phyloP scores from a whole-genome alignment of 768 basidiomycete species.

The Ramaria sp. region DNA sequence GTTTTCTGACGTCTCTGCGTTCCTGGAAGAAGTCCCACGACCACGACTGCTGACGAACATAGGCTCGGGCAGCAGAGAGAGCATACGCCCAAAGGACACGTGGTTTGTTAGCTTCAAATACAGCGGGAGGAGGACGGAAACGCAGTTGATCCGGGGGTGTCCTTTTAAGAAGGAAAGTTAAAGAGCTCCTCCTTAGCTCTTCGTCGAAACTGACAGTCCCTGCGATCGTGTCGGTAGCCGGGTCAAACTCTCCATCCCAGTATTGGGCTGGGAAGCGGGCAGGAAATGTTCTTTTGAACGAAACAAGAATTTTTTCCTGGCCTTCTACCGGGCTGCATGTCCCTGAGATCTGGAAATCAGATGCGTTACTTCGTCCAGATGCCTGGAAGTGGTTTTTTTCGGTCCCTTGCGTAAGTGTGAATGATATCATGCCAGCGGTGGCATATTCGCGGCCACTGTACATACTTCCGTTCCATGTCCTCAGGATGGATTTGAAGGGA shows the following conservation, averaged over 20 bases:
- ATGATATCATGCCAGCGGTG: too few species aligned
- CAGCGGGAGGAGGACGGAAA: slow-evolving; percentile 19
- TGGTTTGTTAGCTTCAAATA: slow-evolving; percentile 17
- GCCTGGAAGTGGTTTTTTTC: slow-evolving; percentile 9
- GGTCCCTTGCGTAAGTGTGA: too few species aligned
- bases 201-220: slow-evolving; percentile 9
- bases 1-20: slow-evolving; percentile 16
- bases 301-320: background rate
- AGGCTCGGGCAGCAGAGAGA: slow-evolving; percentile 14
- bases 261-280: background rate
- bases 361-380: slow-evolving; percentile 10
- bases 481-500: slow-evolving; percentile 3
- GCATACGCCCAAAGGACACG: slow-evolving; percentile 26
- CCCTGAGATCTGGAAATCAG: slow-evolving; percentile 15
- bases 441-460: too few species aligned
- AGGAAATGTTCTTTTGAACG: slow-evolving; percentile 11
- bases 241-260: background rate
- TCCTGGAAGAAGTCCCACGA: slow-evolving; percentile 22
- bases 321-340: slow-evolving; percentile 10
- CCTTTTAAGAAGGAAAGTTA: slow-evolving; percentile 19
- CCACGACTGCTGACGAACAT: slow-evolving; percentile 17
- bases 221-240: slow-evolving; percentile 14
- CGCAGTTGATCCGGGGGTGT: slow-evolving; percentile 18
- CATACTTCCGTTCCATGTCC: background rate
- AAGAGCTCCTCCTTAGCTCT: background rate